Evolutionary conservation across 2,329 filamentous ascomycete species (phyloP), one percentile per base, ranked within the genome.

Genomic region (Cadophora sp.): DNA sequence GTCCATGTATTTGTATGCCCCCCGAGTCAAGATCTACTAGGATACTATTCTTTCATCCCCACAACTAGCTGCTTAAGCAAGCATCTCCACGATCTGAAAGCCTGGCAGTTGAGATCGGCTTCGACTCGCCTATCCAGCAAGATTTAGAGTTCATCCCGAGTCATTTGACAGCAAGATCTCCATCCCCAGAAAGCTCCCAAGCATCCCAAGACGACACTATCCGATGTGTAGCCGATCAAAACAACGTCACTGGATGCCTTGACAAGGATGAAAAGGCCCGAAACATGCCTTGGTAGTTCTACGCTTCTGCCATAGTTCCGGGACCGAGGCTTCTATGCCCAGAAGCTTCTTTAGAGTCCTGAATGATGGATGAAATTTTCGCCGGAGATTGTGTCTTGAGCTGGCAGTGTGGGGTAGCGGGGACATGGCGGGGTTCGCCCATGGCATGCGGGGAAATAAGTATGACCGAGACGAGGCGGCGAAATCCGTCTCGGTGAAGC

Each of bases 211-310:
- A 27, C 55, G 7, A 7, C 20, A 43, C n/a, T 2, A 14, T 16
- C 33, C 33, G 20, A 41, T 7, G 20, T 53, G 50, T 53, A 53
- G 50, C 50, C 27, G n/a, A 30, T 43, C 20, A 41, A 24, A 24
- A 22, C 11, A 58, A 24, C 33, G 45, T 62, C 59, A 62, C 14
- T 41, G 14, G 16, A 22, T n/a, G 8, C 14, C 61, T 65, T 65
- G 53, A 55, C 27, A 59, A 16, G n/a, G 16, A 51, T 22, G 16
- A 65, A 36, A 59, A 50, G 55, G 55, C 53, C 62, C 62, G 62
- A 65, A 41, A n/a, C 13, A 30, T 24, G 33, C 6, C 55, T 58
- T 58, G 55, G 36, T 41, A 24, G 13, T 41, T 53, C 16, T 27
- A 27, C 20, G 16, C n/a, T 58, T 27, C 20, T 6, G 20, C 36